A percentile compares a stretch with the other conserved stretches of the same genome.
These are phyloP conservation scores for Pelargonium exstipulatum DNA, from an alignment of 441 rosid species.

Conservation along the genomic window DNA sequence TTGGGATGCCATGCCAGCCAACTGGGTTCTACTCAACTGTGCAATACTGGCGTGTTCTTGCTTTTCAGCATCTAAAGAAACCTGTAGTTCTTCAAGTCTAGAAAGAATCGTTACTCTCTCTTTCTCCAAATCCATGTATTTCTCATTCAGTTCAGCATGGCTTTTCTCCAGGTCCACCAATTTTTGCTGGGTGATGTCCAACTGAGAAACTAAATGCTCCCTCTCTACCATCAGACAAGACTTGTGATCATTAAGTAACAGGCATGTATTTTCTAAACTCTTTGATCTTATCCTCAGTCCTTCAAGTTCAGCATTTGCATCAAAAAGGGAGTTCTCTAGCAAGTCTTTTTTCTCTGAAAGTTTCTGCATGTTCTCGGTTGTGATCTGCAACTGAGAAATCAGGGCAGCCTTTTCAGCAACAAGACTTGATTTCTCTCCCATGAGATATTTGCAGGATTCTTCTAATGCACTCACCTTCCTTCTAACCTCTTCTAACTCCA, in stretches of 20 bases:
- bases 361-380: slow-evolving; percentile 48
- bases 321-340: slow-evolving; percentile 61
- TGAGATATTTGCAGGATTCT: slow-evolving; percentile 49
- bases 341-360: slow-evolving; percentile 54
- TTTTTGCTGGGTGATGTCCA: slow-evolving; percentile 45
- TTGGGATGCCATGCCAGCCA: slow-evolving; percentile 50
- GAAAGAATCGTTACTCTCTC: slow-evolving; percentile 49
- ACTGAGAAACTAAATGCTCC: slow-evolving; percentile 49
- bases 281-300: slow-evolving; percentile 43
- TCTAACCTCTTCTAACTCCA: slow-evolving; percentile 65
- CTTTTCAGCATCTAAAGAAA: slow-evolving; percentile 44
- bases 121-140: slow-evolving; percentile 40
- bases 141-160: slow-evolving; percentile 42
- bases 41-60: slow-evolving; percentile 45
- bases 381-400: slow-evolving; percentile 48
- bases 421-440: slow-evolving; percentile 56
- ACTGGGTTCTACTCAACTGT: slow-evolving; percentile 32
- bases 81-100: slow-evolving; percentile 48
- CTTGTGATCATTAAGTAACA: slow-evolving; percentile 56
- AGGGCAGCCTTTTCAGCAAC: slow-evolving; percentile 54
- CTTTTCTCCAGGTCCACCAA: slow-evolving; percentile 43
- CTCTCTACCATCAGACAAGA: slow-evolving; percentile 39
- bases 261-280: slow-evolving; percentile 54
- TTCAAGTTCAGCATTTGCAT: slow-evolving; percentile 71
- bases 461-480: slow-evolving; percentile 57